These are phyloP conservation scores for Ceratocystis albifundus DNA, from an alignment of 2,329 filamentous ascomycete genomes.

Conservation along the genomic window DNA sequence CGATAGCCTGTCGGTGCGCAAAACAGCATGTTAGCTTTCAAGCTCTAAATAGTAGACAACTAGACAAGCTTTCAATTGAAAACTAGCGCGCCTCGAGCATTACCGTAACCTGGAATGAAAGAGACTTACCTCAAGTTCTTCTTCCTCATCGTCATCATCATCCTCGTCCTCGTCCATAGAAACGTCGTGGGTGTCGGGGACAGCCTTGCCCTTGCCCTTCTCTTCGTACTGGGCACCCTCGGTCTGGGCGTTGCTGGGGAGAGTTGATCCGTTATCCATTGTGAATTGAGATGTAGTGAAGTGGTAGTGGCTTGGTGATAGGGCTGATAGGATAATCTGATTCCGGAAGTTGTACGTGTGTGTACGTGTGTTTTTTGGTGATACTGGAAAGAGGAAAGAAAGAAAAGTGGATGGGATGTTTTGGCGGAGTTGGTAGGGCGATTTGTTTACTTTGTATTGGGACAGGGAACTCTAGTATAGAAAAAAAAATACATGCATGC, in stretches of 20 bases:
- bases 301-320: not conserved
- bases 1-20: conserved; percentile 15
- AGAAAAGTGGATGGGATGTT: conserved; percentile 10
- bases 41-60: not conserved
- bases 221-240: conserved; percentile 38
- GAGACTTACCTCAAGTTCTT: conserved; percentile 45
- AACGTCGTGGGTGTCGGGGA: conserved; percentile 44
- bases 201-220: conserved; percentile 83
- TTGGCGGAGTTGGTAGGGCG: conserved; percentile 9
- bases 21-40: conserved; percentile 6
- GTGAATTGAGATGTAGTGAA: conserved; percentile 32
- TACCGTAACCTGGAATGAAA: not conserved
- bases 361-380: not conserved
- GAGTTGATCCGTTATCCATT: conserved; percentile 39
- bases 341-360: not conserved
- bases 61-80: not conserved
- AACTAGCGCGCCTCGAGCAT: not conserved
- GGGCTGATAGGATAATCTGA: not conserved
- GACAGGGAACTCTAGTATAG: not conserved
- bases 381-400: conserved; percentile 2
- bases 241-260: conserved; percentile 36
- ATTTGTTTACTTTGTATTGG: conserved; percentile 1
- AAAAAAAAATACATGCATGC: conserved; percentile 6
- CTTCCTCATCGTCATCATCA: conserved; percentile 55
- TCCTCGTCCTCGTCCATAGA: conserved; percentile 67